These are phyloP conservation scores for Fraxinus greggii DNA, from an alignment of 305 asterid genomes.

Conservation along the genomic window DNA sequence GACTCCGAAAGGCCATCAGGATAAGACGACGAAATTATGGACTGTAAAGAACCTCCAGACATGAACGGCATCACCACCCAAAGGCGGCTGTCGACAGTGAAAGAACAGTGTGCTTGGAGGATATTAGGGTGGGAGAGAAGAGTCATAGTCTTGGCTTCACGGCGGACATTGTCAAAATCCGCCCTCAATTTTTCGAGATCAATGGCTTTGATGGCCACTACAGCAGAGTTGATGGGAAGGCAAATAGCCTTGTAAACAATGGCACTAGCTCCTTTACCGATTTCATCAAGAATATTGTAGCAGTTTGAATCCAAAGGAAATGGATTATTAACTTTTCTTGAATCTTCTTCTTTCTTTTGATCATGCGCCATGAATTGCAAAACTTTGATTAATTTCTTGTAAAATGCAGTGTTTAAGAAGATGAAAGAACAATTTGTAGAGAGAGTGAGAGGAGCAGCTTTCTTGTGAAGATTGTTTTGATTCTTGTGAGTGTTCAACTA, in stretches of 20 bases:
- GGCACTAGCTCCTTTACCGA: slow-evolving; percentile 69
- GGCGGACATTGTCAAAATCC: slow-evolving; percentile 56
- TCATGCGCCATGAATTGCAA: slow-evolving; percentile 29
- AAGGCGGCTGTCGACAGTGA: slow-evolving; percentile 58
- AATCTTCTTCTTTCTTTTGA: slow-evolving; percentile 32
- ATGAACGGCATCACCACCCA: slow-evolving; percentile 96
- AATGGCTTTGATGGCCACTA: slow-evolving; percentile 70
- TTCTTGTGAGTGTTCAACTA: slow-evolving; percentile 43
- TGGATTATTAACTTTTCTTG: slow-evolving; percentile 20
- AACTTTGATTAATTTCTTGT: neutral
- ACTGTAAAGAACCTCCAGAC: slow-evolving; percentile 78
- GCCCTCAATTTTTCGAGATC: slow-evolving; percentile 60
- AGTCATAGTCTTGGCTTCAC: slow-evolving; percentile 66
- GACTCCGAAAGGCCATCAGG: slow-evolving; percentile 74
- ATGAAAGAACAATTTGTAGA: slow-evolving; percentile 10
- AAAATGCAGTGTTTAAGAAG: neutral
- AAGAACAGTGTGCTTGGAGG: slow-evolving; percentile 73
- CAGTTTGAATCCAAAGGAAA: slow-evolving; percentile 55
- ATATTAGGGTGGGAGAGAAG: slow-evolving; percentile 76
- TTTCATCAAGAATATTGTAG: slow-evolving; percentile 57
- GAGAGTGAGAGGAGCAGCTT: slow-evolving; percentile 20
- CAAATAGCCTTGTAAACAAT: slow-evolving; percentile 71
- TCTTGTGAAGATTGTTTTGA: slow-evolving; percentile 34
- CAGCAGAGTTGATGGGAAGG: slow-evolving; percentile 43
- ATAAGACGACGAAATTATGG: slow-evolving; percentile 60